Percentiles rank a stretch among this genome's conserved stretches.
These are phyloP conservation scores for Gypsophila paniculata DNA, from an alignment of 179 eudicot species.

Conservation along the genomic window DNA sequence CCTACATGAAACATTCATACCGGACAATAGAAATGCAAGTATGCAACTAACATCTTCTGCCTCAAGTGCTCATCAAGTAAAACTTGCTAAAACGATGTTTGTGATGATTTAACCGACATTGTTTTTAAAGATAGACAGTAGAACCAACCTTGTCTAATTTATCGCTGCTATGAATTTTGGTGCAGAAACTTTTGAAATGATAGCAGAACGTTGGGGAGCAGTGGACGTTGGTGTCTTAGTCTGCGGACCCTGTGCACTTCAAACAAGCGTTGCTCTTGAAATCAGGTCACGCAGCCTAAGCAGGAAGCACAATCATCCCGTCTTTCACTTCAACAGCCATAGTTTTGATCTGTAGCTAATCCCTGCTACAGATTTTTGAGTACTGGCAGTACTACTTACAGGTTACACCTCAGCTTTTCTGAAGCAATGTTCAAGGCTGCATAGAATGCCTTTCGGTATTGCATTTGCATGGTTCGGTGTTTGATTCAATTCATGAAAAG, in stretches of 20 bases:
- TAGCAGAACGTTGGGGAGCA: constrained; percentile 59
- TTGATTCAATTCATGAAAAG: no score
- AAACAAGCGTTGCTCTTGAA: constrained; percentile 63
- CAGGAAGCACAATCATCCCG: constrained; percentile 43
- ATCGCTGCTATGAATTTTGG: neutral
- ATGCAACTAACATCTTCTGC: no score
- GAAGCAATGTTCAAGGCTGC: neutral
- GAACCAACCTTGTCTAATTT: neutral
- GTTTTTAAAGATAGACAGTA: neutral
- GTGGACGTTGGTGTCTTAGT: constrained; percentile 82
- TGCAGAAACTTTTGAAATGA: constrained; percentile 62
- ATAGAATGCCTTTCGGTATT: neutral
- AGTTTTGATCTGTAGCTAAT: constrained; percentile 64
- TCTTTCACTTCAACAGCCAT: constrained; percentile 87
- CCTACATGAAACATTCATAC: no score
- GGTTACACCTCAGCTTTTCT: neutral
- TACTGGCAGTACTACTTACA: neutral
- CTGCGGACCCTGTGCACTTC: constrained; percentile 76
- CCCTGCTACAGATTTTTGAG: neutral
- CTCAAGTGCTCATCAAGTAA: no score
- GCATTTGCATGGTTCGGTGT: no score
- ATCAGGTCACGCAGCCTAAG: constrained; percentile 65
- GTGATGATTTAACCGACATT: neutral
- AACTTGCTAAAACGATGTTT: neutral
- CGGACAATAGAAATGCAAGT: no score